Evolutionary conservation across 179 eudicot species (phyloP).

Genomic region (Corrigiola litoralis): DNA sequence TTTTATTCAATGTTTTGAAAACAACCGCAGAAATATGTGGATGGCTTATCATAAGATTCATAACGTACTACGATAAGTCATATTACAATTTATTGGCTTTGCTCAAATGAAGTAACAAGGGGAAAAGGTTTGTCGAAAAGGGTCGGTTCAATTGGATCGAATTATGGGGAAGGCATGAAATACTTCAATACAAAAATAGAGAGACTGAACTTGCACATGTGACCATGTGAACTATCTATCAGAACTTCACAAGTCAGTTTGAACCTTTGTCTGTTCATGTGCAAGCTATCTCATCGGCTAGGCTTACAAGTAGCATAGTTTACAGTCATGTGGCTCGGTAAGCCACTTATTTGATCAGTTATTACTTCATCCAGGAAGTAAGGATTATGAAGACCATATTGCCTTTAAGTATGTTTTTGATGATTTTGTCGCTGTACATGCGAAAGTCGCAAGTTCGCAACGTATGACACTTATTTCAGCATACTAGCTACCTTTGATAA

Average conservation of each 20-base stretch:
- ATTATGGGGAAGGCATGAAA: neutral
- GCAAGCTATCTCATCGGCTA: constrained; percentile 1
- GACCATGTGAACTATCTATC: constrained; percentile 27
- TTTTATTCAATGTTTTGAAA: neutral
- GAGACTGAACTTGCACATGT: constrained; percentile 29
- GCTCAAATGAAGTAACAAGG: neutral
- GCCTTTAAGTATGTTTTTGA: no score
- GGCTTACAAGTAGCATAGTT: neutral
- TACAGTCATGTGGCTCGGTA: no score
- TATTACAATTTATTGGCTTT: neutral
- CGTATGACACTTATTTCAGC: no score
- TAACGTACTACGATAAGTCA: neutral
- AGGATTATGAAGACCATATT: no score
- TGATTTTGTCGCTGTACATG: no score
- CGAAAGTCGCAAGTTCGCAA: no score
- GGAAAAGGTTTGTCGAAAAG: neutral
- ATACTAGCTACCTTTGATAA: no score
- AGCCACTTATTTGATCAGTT: no score
- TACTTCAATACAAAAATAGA: neutral
- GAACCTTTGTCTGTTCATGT: constrained; percentile 3
- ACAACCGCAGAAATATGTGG: neutral
- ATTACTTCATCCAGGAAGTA: no score
- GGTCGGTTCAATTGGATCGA: constrained; percentile 22
- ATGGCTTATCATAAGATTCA: neutral
- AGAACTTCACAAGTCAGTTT: constrained; percentile 3